Base-by-base conservation (phyloP, 176 grass and related monocot genomes). In the Otatea glauca region DNA sequence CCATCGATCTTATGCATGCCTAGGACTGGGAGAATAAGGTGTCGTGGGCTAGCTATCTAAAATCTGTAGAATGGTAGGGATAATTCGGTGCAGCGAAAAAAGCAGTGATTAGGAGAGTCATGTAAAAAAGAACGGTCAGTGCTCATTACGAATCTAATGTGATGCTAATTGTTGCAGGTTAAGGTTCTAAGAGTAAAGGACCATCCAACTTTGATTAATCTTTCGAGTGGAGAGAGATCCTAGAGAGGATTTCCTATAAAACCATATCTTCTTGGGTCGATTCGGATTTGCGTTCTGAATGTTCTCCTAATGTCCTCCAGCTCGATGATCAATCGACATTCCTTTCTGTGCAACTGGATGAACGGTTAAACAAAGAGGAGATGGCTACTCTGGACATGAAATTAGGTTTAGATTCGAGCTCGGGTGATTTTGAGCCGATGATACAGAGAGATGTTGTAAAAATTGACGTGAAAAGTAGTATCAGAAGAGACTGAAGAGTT, bases 151-250 rank as follows among this genome's bases (percentile, higher is more conserved):
- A 91, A 91, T 91, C 90, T 54, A 29, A 47, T 6, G 12, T 64
- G 89, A 91, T 91, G 89, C 85, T 88, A 91, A 84, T 86, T 76
- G 76, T 69, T 83, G 66, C 54, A 3, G 48, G 65, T 85, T 88
- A 85, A 85, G 69, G 86, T 91, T 88, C 85, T 39, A 21, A 54
- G 79, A 79, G 80, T 67, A 44, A 67, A 81, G 85, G 25, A 72
- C 85, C 70, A 71, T 80, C 81, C 73, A 73, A 42, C 66, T 79
- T 71, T 48, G 42, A 59, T 49, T 72, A n/a, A 8, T 29, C n/a
- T 68, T 51, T 29, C 72, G 51, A 70, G 77, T 75, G 82, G 64
- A 9, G 34, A 54, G 29, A 72, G 65, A 77, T 76, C 78, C 38
- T 34, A 18, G 17, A 73, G 27, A 11, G 16, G 50, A 13, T 68